Evolutionary conservation across 495 filamentous ascomycete species (phyloP).

Genomic region (Cercophora sp.): DNA sequence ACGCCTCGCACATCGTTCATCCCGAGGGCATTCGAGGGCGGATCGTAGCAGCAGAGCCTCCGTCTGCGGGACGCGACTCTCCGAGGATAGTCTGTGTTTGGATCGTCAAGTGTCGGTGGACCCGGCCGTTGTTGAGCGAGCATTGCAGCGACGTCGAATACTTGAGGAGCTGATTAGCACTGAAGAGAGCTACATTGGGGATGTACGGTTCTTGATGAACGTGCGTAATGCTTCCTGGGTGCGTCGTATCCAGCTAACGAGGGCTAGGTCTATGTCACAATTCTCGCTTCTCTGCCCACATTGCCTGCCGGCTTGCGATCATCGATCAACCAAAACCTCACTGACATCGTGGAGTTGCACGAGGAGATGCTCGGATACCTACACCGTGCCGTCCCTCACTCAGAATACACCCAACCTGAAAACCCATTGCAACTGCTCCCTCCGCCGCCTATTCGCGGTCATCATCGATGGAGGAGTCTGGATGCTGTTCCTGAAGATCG

Average conservation of each 20-base stretch:
- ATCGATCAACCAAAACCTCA: conserved; percentile 63
- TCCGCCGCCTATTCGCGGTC: conserved; percentile 26
- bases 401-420: conserved; percentile 53
- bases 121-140: conserved; percentile 63
- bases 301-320: conserved; percentile 52
- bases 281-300: conserved; percentile 58
- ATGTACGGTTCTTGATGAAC: conserved; percentile 79
- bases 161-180: conserved; percentile 80
- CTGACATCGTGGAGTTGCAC: conserved; percentile 67
- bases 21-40: conserved; percentile 51
- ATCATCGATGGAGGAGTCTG: conserved; percentile 57
- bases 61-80: conserved; percentile 53
- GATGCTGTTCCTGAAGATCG: conserved; percentile 55
- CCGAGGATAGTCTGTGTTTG: conserved; percentile 61
- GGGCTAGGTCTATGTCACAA: conserved; percentile 60
- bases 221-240: conserved; percentile 43
- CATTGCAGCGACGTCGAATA: conserved; percentile 69
- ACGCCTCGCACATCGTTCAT: conserved; percentile 48
- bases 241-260: conserved; percentile 11
- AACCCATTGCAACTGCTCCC: conserved; percentile 15
- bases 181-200: conserved; percentile 84
- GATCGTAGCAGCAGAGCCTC: conserved; percentile 62
- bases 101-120: conserved; percentile 57
- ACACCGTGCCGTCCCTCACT: conserved; percentile 56
- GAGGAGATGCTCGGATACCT: conserved; percentile 66